A percentile compares a stretch with the other conserved stretches of the same genome.
These are phyloP conservation scores for Cutaneotrichosporon dermatis DNA, from an alignment of 1,284 basidiomycete genomes.

Conservation along the genomic window DNA sequence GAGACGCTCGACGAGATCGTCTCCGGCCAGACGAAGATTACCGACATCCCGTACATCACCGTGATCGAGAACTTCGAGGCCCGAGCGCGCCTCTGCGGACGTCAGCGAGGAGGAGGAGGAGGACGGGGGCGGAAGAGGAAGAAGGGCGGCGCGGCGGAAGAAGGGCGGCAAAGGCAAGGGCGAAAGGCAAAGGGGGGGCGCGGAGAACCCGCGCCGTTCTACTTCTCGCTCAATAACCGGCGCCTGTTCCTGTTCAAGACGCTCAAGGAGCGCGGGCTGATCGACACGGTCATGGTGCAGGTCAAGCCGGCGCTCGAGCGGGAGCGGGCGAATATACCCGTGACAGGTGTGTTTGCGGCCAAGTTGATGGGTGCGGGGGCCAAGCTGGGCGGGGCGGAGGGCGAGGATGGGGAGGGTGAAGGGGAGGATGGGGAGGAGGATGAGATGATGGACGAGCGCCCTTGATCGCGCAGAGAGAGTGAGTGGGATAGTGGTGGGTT, in stretches of 20 bases:
- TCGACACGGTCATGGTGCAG: constrained; percentile 16
- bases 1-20: constrained; percentile 18
- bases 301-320: constrained; percentile 22
- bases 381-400: constrained; percentile 3
- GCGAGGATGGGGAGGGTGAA: background rate
- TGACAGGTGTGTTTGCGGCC: constrained; percentile 12
- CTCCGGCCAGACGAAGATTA: constrained; percentile 10
- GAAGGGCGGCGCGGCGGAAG: background rate
- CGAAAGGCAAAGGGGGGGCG: background rate
- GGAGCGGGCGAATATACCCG: constrained; percentile 17
- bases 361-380: constrained; percentile 18
- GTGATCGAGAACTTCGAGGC: constrained; percentile 20
- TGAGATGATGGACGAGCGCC: background rate
- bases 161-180: background rate
- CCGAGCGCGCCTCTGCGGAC: background rate
- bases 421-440: too few species aligned
- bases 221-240: constrained; percentile 21
- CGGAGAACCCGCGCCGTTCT: constrained; percentile 6
- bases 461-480: background rate
- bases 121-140: background rate
- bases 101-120: background rate
- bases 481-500: background rate
- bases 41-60: constrained; percentile 20
- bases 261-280: constrained; percentile 8
- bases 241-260: constrained; percentile 20